A percentile compares a stretch with the other conserved stretches of the same genome.
These are phyloP conservation scores for Taiwanofungus camphoratus DNA, from an alignment of 1,284 basidiomycete species.

Conservation along the genomic window DNA sequence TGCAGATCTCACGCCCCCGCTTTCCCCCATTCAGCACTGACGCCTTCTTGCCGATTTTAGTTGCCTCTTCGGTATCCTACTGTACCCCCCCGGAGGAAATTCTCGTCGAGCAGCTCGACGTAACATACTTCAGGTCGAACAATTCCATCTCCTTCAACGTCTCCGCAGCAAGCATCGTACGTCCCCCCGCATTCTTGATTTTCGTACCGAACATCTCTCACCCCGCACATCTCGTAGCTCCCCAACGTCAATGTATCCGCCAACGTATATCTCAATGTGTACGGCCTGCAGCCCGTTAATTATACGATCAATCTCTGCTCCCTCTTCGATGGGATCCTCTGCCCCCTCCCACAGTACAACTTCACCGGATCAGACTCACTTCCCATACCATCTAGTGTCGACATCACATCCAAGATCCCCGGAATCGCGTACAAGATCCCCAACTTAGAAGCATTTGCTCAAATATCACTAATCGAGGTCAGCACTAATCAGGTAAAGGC, in stretches of 20 bases:
- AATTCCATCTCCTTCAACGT: slow-evolving; percentile 71
- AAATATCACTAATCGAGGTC: slow-evolving; percentile 70
- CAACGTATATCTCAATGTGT: slow-evolving; percentile 75
- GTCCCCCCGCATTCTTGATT: slow-evolving; percentile 27
- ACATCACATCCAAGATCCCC: slow-evolving; percentile 58
- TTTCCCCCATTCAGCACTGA: slow-evolving; percentile 6
- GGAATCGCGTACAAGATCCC: slow-evolving; percentile 83
- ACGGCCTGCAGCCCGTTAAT: slow-evolving; percentile 76
- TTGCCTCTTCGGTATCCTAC: slow-evolving; percentile 85
- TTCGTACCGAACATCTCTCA: slow-evolving; percentile 20
- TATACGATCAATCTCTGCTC: slow-evolving; percentile 75
- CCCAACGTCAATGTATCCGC: slow-evolving; percentile 75
- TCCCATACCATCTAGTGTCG: slow-evolving; percentile 58
- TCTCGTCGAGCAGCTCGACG: slow-evolving; percentile 76
- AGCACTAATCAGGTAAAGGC: slow-evolving; percentile 70
- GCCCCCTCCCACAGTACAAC: slow-evolving; percentile 83
- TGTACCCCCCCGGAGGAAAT: slow-evolving; percentile 77
- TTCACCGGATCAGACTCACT: slow-evolving; percentile 80
- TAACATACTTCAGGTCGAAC: slow-evolving; percentile 70
- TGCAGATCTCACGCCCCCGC: slow-evolving; percentile 16
- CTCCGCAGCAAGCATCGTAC: slow-evolving; percentile 65
- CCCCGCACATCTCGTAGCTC: slow-evolving; percentile 40
- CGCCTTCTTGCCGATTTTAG: slow-evolving; percentile 29
- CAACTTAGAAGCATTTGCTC: slow-evolving; percentile 87
- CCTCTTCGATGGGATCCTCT: slow-evolving; percentile 73